A percentile compares a stretch with the other conserved stretches of the same genome.
phyloP scores from a whole-genome alignment of 345 rosid genomes.

The Citrus cavaleriei region DNA sequence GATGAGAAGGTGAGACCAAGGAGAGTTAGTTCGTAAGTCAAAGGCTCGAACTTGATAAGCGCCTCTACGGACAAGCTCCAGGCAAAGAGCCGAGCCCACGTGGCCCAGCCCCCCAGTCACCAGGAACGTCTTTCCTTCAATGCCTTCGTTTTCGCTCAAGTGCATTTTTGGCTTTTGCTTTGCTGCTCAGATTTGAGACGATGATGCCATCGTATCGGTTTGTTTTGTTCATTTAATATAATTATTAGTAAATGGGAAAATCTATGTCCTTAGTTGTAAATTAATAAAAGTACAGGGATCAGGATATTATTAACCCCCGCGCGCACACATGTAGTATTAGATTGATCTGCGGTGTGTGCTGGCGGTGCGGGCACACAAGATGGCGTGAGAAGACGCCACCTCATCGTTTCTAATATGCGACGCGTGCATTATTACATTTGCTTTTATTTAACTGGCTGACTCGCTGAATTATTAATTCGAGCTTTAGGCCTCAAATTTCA shows the following conservation, averaged over 20 bases:
- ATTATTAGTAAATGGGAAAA: too few species aligned
- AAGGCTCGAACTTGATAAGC: conserved; percentile 81
- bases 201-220: too few species aligned
- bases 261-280: too few species aligned
- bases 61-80: conserved; percentile 77
- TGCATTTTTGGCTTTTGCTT: conserved; percentile 39
- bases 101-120: conserved; percentile 86
- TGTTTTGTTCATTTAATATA: too few species aligned
- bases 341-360: background rate
- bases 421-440: background rate
- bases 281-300: too few species aligned
- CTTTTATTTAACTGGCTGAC: background rate
- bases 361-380: background rate
- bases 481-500: too few species aligned
- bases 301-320: too few species aligned
- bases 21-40: conserved; percentile 62
- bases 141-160: conserved; percentile 91
- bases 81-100: conserved; percentile 84
- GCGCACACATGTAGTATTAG: too few species aligned
- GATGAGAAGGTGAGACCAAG: conserved; percentile 60
- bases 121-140: conserved; percentile 67
- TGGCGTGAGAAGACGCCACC: background rate
- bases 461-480: too few species aligned
- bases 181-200: too few species aligned
- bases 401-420: background rate